A percentile compares a stretch with the other conserved stretches of the same genome.
These are phyloP conservation scores for Chaetomidium leptoderma DNA, from an alignment of 495 filamentous ascomycete genomes.

Conservation along the genomic window DNA sequence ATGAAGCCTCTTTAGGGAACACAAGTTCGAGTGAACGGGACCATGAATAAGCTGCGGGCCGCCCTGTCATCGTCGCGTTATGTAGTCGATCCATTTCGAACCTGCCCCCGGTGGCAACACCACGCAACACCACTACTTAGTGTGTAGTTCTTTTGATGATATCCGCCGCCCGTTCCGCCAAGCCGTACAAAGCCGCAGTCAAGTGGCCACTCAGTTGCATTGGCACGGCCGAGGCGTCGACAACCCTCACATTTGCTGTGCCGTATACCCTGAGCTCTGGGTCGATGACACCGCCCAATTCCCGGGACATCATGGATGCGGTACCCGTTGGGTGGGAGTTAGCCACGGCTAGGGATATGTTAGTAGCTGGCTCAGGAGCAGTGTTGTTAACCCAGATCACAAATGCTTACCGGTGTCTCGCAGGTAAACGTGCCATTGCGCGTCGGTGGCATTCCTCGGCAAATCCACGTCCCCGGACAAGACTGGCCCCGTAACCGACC, in stretches of 20 bases:
- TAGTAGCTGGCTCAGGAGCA: background rate
- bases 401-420: background rate
- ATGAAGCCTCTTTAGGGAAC: too few species aligned
- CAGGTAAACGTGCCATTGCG: background rate
- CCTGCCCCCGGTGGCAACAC: too few species aligned
- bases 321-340: conserved; percentile 5
- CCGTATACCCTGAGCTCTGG: conserved; percentile 5
- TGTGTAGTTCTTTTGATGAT: conserved; percentile 5
- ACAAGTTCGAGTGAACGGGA: too few species aligned
- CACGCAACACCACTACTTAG: too few species aligned
- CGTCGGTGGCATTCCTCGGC: background rate
- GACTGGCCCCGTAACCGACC: background rate
- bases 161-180: conserved; percentile 1
- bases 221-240: conserved; percentile 1
- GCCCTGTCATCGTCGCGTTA: too few species aligned
- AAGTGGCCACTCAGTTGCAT: background rate
- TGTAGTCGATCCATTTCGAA: too few species aligned
- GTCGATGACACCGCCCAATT: background rate
- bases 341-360: background rate
- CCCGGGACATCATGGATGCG: background rate
- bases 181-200: background rate
- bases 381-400: background rate
- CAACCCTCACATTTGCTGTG: conserved; percentile 1
- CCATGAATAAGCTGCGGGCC: too few species aligned
- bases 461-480: background rate